A percentile compares a stretch with the other conserved stretches of the same genome.
These are phyloP conservation scores for Fraxinus ornus DNA, from an alignment of 305 asterid species.

Conservation along the genomic window DNA sequence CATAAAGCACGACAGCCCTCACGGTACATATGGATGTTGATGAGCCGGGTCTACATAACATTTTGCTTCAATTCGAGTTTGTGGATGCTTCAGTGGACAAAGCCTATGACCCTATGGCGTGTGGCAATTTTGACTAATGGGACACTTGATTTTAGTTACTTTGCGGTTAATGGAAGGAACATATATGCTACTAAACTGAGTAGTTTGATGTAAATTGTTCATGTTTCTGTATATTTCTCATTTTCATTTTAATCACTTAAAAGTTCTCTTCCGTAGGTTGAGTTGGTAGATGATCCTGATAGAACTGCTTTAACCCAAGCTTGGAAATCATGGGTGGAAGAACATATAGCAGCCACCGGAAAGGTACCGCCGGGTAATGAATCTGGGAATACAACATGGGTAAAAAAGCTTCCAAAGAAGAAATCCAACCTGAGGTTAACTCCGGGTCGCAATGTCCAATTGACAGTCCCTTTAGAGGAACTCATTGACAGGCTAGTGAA, in stretches of 20 bases:
- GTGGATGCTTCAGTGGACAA: not conserved
- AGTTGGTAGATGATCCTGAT: constrained; percentile 71
- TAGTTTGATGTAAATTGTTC: not conserved
- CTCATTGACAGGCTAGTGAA: constrained; percentile 81
- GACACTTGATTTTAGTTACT: not conserved
- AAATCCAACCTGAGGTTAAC: constrained; percentile 80
- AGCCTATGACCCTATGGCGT: not conserved
- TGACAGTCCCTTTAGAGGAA: constrained; percentile 73
- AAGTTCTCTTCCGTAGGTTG: constrained; percentile 46
- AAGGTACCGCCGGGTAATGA: constrained; percentile 88
- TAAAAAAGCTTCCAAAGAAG: constrained; percentile 64
- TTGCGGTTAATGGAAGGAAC: not conserved
- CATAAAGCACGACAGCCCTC: not conserved
- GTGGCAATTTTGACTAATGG: not conserved
- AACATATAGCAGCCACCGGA: constrained; percentile 70
- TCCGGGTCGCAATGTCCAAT: constrained; percentile 71
- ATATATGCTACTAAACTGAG: not conserved
- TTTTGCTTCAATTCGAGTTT: not conserved
- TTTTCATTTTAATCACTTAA: constrained; percentile 3
- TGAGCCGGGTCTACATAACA: not conserved
- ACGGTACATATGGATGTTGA: not conserved
- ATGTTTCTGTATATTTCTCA: not conserved
- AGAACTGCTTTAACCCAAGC: constrained; percentile 74
- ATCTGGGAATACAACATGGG: constrained; percentile 81
- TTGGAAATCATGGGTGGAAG: constrained; percentile 98